Conservation (phyloP, 176 grass and related monocot genomes). For the Pontederia paniculata region DNA sequence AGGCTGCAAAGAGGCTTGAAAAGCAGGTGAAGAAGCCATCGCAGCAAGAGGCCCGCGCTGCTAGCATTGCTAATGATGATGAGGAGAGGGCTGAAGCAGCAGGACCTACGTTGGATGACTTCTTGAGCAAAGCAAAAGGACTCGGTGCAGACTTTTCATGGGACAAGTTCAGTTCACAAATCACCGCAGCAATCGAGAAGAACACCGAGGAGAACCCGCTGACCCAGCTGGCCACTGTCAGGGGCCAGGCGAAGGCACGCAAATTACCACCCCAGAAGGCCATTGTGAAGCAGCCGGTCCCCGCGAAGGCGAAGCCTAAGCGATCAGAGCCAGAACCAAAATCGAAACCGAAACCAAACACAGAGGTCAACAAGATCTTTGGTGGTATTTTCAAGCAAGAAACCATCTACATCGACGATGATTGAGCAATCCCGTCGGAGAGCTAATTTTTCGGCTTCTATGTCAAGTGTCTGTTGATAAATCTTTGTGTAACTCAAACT, state of each 20-base stretch:
- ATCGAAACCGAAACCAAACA: constrained; percentile 27
- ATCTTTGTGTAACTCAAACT: too few species aligned
- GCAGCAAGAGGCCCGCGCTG: constrained; percentile 10
- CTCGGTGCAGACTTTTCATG: constrained; percentile 48
- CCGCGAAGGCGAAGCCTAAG: constrained; percentile 37
- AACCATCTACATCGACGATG: constrained; percentile 69
- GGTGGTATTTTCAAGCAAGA: constrained; percentile 91
- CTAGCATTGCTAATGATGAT: constrained; percentile 7
- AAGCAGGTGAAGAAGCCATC: constrained; percentile 9
- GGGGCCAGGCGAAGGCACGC: constrained; percentile 67
- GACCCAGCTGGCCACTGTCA: constrained; percentile 62
- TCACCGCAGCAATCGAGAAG: constrained; percentile 15
- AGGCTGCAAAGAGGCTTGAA: constrained; percentile 28
- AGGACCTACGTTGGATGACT: constrained; percentile 27
- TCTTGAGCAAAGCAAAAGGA: constrained; percentile 46
- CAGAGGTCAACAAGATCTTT: constrained; percentile 66
- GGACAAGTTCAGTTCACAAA: constrained; percentile 60
- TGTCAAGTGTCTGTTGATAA: too few species aligned
- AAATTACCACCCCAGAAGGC: constrained; percentile 71
- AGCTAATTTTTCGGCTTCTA: too few species aligned
- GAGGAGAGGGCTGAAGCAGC: constrained; percentile 22
- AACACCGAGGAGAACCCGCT: constrained; percentile 31
- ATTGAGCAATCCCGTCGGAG: constrained; percentile 24
- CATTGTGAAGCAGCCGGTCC: constrained; percentile 43
- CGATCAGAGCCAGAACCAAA: constrained; percentile 36